Evolutionary conservation across 2,329 filamentous ascomycete genomes (phyloP), one percentile per base, ranked within the genome.

Genomic region (Biscogniauxia sp.): DNA sequence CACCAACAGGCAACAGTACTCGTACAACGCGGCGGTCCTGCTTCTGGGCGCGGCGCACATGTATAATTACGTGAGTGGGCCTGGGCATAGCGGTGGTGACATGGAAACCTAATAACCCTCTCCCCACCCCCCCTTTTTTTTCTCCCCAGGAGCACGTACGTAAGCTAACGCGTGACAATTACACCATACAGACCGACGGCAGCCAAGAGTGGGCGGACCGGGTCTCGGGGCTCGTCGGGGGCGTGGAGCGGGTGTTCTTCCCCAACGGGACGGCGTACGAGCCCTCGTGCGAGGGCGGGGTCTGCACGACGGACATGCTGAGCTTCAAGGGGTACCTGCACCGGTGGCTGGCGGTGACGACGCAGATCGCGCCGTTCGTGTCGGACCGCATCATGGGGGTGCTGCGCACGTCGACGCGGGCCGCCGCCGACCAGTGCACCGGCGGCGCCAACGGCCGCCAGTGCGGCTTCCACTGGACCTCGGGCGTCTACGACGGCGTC

Each of bases 291-390:
- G 85, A 87, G 72, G 72, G 61, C 19, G 71, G 73, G 51, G 73
- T 67, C 5, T 87, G 84, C 75, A 80, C 82, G 66, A 75, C 78
- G 53, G 84, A 87, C 66, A 83, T 85, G 71, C 75, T 79, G 59
- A 78, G 78, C 15, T 87, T 84, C 79, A 87, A 87, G 71, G 84
- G 82, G 28, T 85, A 84, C 69, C 75, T 86, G 6, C 73, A 80
- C 37, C 82, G 84, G 52, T 87, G 81, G 77, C 69, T 79, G 60
- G 77, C 76, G 1, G 69, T 72, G 20, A 73, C 75, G 3, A 72
- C 74, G 11, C 72, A 78, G 60, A 61, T 78, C 49, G 77, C 74
- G 0, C 77, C 78, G 4, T 72, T 71, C 60, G 75, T 72, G 11
- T 61, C 60, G 23, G 70, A 69, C n/a, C 69, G 65, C 19, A 75